Evolutionary conservation across 2,329 filamentous ascomycete species (phyloP).

Genomic region (Stagonosporopsis vannaccii): DNA sequence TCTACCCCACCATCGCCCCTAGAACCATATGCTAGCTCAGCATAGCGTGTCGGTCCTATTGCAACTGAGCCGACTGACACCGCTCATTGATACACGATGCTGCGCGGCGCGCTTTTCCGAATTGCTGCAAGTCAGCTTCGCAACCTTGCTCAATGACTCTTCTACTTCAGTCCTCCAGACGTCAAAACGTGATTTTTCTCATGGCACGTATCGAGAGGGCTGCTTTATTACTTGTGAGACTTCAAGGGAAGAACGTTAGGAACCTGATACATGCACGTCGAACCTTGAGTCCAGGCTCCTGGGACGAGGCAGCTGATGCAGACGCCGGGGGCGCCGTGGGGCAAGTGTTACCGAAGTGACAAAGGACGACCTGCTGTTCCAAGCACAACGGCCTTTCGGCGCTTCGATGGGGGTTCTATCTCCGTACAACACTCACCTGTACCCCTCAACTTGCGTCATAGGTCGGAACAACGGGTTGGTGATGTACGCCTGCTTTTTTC

Average conservation of each 20-base stretch:
- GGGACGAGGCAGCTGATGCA: conserved; percentile 9
- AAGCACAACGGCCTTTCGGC: conserved; percentile 11
- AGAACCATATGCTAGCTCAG: conserved; percentile 22
- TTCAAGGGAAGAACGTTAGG: not conserved
- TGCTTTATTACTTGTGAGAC: not conserved
- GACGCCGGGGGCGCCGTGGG: not conserved
- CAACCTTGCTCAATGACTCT: conserved; percentile 6
- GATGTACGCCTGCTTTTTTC: conserved; percentile 3
- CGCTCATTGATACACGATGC: conserved; percentile 26
- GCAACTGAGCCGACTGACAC: conserved; percentile 29
- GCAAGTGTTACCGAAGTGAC: conserved; percentile 6
- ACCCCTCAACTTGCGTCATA: conserved; percentile 34
- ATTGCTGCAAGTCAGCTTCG: conserved; percentile 20
- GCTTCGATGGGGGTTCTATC: conserved; percentile 11
- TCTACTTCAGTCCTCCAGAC: not conserved
- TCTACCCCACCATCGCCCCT: conserved; percentile 25
- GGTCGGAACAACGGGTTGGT: conserved; percentile 3
- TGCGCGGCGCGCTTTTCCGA: conserved; percentile 18
- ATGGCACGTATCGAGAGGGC: not conserved
- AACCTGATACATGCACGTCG: conserved; percentile 4
- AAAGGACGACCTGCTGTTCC: not conserved
- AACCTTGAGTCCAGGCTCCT: conserved; percentile 9
- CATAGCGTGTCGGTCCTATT: conserved; percentile 34
- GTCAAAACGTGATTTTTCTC: not conserved
- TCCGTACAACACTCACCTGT: conserved; percentile 13